Evolutionary conservation across 768 basidiomycete genomes (phyloP).

Genomic region (Amanita phalloides): DNA sequence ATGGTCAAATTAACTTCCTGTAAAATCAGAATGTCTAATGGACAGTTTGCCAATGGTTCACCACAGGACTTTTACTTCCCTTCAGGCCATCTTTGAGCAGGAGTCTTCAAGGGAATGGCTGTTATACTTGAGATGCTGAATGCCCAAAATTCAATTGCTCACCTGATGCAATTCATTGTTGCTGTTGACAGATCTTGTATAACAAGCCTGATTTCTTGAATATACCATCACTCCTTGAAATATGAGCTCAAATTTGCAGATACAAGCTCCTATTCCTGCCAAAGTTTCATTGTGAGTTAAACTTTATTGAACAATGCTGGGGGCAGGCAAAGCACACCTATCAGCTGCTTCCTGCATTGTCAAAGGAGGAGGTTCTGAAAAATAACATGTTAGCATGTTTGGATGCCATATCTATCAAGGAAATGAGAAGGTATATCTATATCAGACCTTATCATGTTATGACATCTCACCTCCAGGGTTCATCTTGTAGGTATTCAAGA

Average conservation of each 20-base stretch:
- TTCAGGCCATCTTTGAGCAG: no score
- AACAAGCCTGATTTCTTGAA: slow-evolving; percentile 4
- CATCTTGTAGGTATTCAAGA: no score
- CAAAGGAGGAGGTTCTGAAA: neutral
- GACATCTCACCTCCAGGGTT: no score
- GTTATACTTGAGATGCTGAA: neutral
- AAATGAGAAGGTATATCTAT: neutral
- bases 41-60: no score
- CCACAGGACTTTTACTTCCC: no score
- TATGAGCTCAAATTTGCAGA: neutral
- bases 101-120: no score
- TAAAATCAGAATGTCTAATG: no score
- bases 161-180: neutral
- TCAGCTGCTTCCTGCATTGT: neutral
- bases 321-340: slow-evolving; percentile 1
- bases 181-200: slow-evolving; percentile 4
- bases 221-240: slow-evolving; percentile 4
- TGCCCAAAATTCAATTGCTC: neutral
- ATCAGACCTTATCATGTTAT: no score
- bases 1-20: no score
- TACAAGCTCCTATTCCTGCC: slow-evolving; percentile 6
- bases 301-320: slow-evolving; percentile 6
- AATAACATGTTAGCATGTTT: neutral
- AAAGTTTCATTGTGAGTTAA: slow-evolving; percentile 8
- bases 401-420: neutral